A percentile compares a stretch with the other conserved stretches of the same genome.
Conservation (phyloP, 2,329 filamentous ascomycete genomes). For the Aspergillus persii region DNA sequence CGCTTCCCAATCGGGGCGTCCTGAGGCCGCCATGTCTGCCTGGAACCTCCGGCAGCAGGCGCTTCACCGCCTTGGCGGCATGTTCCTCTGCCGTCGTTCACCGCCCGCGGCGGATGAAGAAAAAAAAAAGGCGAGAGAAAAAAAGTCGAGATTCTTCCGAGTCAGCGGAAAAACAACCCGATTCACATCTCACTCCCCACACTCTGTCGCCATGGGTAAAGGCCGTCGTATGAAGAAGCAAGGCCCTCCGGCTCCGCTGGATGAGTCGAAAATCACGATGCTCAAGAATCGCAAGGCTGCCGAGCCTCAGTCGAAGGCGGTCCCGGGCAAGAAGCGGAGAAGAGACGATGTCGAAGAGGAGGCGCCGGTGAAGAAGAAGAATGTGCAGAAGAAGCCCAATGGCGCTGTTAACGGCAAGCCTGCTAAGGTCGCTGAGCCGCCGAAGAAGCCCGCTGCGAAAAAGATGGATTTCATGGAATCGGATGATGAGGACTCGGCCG, state of each 20-base stretch:
- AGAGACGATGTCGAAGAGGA: conserved; percentile 46
- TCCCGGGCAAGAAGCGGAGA: conserved; percentile 65
- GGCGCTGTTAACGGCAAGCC: conserved; percentile 19
- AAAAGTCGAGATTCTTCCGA: conserved; percentile 25
- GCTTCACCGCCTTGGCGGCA: conserved; percentile 19
- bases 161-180: conserved; percentile 14
- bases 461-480: conserved; percentile 35
- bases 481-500: conserved; percentile 32
- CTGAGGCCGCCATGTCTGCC: conserved; percentile 10
- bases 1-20: conserved; percentile 21
- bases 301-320: conserved; percentile 57
- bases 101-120: conserved; percentile 29
- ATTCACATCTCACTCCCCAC: conserved; percentile 11
- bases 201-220: conserved; percentile 67
- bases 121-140: conserved; percentile 24
- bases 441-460: conserved; percentile 23
- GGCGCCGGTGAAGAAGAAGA: conserved; percentile 38
- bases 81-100: conserved; percentile 22
- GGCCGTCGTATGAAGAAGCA: conserved; percentile 96
- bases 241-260: conserved; percentile 77
- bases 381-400: conserved; percentile 30
- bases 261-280: conserved; percentile 62
- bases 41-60: conserved; percentile 11
- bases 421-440: conserved; percentile 22
- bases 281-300: conserved; percentile 80